phyloP scores from a whole-genome alignment of 169 alveolate genomes.

The Plasmodium inui region DNA sequence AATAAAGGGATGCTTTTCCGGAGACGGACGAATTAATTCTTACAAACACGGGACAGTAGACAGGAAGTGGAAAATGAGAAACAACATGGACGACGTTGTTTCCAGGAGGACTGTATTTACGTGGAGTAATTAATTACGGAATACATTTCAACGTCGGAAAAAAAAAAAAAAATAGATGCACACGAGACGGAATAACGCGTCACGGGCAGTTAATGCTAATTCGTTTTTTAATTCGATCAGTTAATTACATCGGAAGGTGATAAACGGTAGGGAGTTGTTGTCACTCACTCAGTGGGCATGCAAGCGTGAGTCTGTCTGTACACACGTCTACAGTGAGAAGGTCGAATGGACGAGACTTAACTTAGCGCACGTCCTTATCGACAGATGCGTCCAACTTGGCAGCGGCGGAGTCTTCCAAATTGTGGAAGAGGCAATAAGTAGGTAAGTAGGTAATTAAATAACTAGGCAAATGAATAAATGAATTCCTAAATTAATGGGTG shows the following conservation, averaged over 20 bases:
- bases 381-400: neutral
- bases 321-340: neutral
- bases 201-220: neutral
- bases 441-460: neutral
- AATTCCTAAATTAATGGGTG: neutral
- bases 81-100: neutral
- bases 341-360: neutral
- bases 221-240: neutral
- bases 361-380: neutral
- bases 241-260: neutral
- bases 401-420: neutral
- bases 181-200: neutral
- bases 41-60: neutral
- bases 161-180: neutral
- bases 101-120: neutral
- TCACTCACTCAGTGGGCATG: neutral
- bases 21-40: neutral
- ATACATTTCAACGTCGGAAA: neutral
- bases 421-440: neutral
- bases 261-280: neutral
- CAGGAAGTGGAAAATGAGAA: neutral
- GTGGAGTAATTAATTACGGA: neutral
- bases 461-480: neutral
- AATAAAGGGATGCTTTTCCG: neutral
- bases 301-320: neutral